Conservation (phyloP, 75 land plant species). For the Chamaecyparis obtusa region DNA sequence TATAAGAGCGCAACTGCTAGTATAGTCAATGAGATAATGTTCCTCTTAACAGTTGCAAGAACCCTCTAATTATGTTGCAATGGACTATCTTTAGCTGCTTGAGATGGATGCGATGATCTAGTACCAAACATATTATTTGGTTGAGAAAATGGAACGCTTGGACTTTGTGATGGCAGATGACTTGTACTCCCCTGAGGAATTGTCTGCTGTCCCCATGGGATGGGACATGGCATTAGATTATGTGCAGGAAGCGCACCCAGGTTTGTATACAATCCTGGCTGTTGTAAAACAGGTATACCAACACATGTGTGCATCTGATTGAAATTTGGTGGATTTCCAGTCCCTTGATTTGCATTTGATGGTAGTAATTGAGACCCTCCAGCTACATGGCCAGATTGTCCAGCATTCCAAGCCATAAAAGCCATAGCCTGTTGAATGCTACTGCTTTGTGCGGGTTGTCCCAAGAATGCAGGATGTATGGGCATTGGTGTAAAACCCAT, state of each 20-base stretch:
- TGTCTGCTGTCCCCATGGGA: not conserved
- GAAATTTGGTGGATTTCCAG: not conserved
- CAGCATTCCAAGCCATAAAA: slow-evolving; percentile 6
- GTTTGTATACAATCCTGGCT: not conserved
- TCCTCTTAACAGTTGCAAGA: not conserved
- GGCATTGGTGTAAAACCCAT: not conserved
- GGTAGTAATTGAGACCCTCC: not conserved
- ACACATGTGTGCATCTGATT: slow-evolving; percentile 14
- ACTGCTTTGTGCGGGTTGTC: not conserved
- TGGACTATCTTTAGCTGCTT: not conserved
- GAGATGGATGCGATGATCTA: not conserved
- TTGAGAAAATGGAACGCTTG: not conserved
- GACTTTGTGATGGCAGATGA: not conserved
- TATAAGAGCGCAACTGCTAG: too few relatives aligned
- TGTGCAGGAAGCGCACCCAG: slow-evolving; percentile 5
- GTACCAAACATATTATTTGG: slow-evolving; percentile 3
- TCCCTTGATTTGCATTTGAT: slow-evolving; percentile 8
- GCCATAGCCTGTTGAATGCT: slow-evolving; percentile 1
- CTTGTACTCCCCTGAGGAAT: not conserved
- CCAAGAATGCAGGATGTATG: not conserved
- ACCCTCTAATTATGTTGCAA: not conserved
- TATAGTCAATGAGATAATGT: not conserved
- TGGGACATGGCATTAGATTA: not conserved
- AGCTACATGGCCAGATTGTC: not conserved
- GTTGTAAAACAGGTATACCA: slow-evolving; percentile 9